phyloP scores from a whole-genome alignment of 176 grass and related monocot species.

The Miscanthus lutarioriparius region DNA sequence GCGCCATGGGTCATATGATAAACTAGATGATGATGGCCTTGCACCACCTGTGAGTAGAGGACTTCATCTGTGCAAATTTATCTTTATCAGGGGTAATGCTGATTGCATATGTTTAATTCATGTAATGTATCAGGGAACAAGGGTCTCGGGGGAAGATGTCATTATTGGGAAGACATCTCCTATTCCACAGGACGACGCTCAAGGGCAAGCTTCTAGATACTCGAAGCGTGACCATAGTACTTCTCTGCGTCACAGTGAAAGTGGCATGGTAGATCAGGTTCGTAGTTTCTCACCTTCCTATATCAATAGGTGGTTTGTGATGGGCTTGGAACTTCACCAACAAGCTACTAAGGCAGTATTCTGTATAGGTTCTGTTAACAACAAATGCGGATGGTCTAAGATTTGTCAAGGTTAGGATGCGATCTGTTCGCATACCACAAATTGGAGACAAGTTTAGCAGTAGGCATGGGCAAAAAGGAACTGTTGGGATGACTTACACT shows the following conservation, averaged over 20 bases:
- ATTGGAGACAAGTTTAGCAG: slow-evolving; percentile 99
- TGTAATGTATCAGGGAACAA: slow-evolving; percentile 76
- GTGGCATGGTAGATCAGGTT: slow-evolving; percentile 99
- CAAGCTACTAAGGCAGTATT: slow-evolving; percentile 14
- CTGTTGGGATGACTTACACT: slow-evolving; percentile 98
- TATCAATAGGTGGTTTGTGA: not conserved
- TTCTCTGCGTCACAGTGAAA: slow-evolving; percentile 89
- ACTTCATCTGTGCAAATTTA: slow-evolving; percentile 8
- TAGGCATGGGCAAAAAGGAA: slow-evolving; percentile 97
- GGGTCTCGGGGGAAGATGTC: slow-evolving; percentile 95
- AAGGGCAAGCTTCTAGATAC: slow-evolving; percentile 89
- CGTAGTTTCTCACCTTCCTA: not conserved
- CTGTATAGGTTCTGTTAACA: slow-evolving; percentile 83
- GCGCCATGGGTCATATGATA: slow-evolving; percentile 98
- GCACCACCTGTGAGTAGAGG: slow-evolving; percentile 80
- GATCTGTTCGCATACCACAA: slow-evolving; percentile 95
- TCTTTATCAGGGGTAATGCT: slow-evolving; percentile 1
- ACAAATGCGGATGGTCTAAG: slow-evolving; percentile 99
- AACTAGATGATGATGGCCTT: slow-evolving; percentile 98
- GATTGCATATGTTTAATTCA: slow-evolving; percentile 34
- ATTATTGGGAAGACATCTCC: slow-evolving; percentile 99
- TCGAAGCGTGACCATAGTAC: slow-evolving; percentile 94
- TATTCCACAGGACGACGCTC: slow-evolving; percentile 93
- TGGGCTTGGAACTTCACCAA: slow-evolving; percentile 14
- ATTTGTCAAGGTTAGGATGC: slow-evolving; percentile 97